Evolutionary conservation across 2,329 filamentous ascomycete species (phyloP), one percentile per base, ranked within the genome.

Genomic region (Huntiella omanensis): DNA sequence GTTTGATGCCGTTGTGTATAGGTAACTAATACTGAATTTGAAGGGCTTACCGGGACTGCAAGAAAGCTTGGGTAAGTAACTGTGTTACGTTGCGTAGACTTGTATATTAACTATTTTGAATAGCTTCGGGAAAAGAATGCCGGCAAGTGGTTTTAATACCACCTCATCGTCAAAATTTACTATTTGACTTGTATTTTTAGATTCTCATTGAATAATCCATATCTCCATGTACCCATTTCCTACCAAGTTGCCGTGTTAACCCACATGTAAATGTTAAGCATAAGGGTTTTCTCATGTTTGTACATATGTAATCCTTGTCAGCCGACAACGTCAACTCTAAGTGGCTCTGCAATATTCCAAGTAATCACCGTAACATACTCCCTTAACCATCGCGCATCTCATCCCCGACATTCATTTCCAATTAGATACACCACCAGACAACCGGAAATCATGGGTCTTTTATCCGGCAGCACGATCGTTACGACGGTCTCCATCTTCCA

Each of bases 21-120:
- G 33, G 16, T 4, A 33, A 22, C 32, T 41, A 22, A 13, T 34
- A 10, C 7, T 12, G 17, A n/a, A 3, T 16, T 40, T 39, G 33
- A 53, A 93, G 86, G 63, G 86, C 86, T 43, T 96, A 95, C 62
- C 76, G 86, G 49, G 85, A 92, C 52, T 96, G 88, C 64, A 95
- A 95, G 62, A 87, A 93, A 64, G 73, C 79, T 66, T 95, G 87
- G 87, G 86, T 94, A 70, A 52, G 66, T 55, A 11, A 28, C 16
- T 8, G 32, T 19, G 13, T 15, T 33, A 15, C 17, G 11, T 16
- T 36, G 16, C 16, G 13, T n/a, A 36, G 33, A 36, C 11, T 33
- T 33, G 11, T 38, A 37, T 36, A 35, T 22, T 47, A 12, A 42
- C 46, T n/a, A 13, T 32, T 33, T n/a, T 12, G 16, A 13, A 38